Percentiles rank a stretch among this genome's conserved stretches.
These are phyloP conservation scores for Gomphus bonarii DNA, from an alignment of 1,284 basidiomycete species.

Conservation along the genomic window DNA sequence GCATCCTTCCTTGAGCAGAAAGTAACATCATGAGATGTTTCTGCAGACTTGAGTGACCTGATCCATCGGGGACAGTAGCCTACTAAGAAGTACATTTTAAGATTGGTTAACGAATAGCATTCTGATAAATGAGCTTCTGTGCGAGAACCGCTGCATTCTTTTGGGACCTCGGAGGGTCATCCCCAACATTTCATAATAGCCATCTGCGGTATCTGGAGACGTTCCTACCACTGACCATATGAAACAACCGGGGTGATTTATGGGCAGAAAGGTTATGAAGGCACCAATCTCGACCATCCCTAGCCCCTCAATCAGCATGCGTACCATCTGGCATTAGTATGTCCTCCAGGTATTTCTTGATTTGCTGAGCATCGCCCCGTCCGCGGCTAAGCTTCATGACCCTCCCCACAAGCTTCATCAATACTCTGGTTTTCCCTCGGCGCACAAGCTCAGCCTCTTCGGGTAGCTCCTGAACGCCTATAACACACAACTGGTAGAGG, in stretches of 20 bases:
- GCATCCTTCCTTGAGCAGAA: constrained; percentile 66
- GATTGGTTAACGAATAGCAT: too few species aligned
- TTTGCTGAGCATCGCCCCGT: constrained; percentile 55
- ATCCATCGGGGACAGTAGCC: background rate
- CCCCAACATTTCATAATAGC: too few species aligned
- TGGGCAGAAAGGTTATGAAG: too few species aligned
- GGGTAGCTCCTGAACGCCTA: constrained; percentile 60
- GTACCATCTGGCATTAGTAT: constrained; percentile 23
- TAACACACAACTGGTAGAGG: constrained; percentile 39
- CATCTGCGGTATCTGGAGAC: too few species aligned
- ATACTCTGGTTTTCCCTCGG: constrained; percentile 68
- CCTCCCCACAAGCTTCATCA: constrained; percentile 82
- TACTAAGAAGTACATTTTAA: too few species aligned
- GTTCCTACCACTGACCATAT: too few species aligned
- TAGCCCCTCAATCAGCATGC: background rate
- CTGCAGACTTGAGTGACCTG: too few species aligned
- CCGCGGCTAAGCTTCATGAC: constrained; percentile 85
- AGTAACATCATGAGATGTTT: constrained; percentile 23
- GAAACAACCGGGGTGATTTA: too few species aligned
- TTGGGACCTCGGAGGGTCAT: background rate
- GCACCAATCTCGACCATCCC: background rate
- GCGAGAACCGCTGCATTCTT: background rate
- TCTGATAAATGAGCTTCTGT: too few species aligned
- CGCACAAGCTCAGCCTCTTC: constrained; percentile 61
- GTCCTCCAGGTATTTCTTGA: constrained; percentile 34